Evolutionary conservation across 176 grass and related monocot genomes (phyloP), one percentile per base, ranked within the genome.

Genomic region (Microstegium vimineum): DNA sequence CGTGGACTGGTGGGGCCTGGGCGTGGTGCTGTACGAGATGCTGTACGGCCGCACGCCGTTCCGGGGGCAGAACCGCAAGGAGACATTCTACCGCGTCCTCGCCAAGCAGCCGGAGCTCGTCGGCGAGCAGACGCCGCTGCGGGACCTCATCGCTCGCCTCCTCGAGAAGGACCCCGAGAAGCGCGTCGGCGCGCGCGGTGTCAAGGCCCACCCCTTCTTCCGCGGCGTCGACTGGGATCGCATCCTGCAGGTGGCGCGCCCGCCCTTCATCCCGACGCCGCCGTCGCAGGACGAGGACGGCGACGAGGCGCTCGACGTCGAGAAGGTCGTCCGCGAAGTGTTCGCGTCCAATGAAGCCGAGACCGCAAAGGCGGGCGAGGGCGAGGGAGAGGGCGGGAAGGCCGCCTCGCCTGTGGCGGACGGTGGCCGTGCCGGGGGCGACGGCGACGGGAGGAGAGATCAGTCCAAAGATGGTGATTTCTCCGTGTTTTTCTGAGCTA

Each of bases 21-120:
- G 93, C 17, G 85, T 99, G 28, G 93, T 99, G 6, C 90, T 99
- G 6, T 94, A 99, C 87, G 93, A 99, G 89, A 99, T 99, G 97
- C 87, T 99, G 28, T 99, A 99, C 86, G 93, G 91, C 27, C 97
- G 91, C 76, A 96, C 97, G 33, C 97, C 97, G 8, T 99, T 96
- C 86, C 89, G 93, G 84, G 97, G 97, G 32, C 91, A 77, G 85
- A 95, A 90, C 78, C 91, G 92, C 35, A 93, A 95, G 85, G 95
- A 98, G 83, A 98, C 95, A 30, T 98, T 98, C 87, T 98, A 98
- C 85, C 89, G 95, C 67, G 90, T 90, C 66, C 87, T 94, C 37
- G 62, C 87, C n/a, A 95, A 91, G 89, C 86, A 88, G 59, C 92
- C 95, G 10, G 92, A 95, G 78, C 86, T 98, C 46, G 81, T 94